Percentiles rank a stretch among this genome's conserved stretches.
Evolutionary conservation across 495 filamentous ascomycete genomes (phyloP).

Genomic region (Penicillium maclennaniae): DNA sequence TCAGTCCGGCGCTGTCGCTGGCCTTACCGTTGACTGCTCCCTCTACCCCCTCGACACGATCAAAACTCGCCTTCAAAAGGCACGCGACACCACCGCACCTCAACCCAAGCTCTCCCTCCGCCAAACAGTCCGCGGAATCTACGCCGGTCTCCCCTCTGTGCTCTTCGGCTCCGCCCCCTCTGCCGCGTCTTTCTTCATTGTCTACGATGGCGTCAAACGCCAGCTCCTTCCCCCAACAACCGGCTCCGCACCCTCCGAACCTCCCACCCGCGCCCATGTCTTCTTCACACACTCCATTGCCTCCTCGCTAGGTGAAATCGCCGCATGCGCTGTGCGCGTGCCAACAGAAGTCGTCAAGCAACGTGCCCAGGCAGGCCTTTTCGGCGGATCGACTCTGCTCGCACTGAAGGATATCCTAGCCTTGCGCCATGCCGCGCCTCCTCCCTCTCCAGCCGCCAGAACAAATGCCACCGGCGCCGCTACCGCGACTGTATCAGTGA

Average conservation of each 20-base stretch:
- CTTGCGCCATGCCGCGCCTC: conserved; percentile 31
- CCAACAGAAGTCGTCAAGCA: conserved; percentile 98
- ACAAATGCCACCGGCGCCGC: conserved; percentile 1
- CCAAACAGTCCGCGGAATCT: conserved; percentile 65
- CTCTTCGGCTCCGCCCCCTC: conserved; percentile 81
- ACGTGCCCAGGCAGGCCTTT: conserved; percentile 80
- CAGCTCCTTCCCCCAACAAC: conserved; percentile 37
- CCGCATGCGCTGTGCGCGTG: conserved; percentile 87
- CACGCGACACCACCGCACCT: conserved; percentile 64
- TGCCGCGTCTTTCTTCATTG: conserved; percentile 98
- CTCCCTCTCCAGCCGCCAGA: background rate
- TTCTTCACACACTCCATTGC: conserved; percentile 72
- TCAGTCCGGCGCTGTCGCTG: conserved; percentile 71
- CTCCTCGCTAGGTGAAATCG: conserved; percentile 84
- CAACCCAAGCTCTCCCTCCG: conserved; percentile 40
- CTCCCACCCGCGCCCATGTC: conserved; percentile 33
- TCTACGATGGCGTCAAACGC: conserved; percentile 81
- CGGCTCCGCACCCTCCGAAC: conserved; percentile 6
- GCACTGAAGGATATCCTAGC: conserved; percentile 69
- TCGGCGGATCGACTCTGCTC: conserved; percentile 46
- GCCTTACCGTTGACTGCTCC: conserved; percentile 84
- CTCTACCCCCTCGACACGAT: conserved; percentile 90
- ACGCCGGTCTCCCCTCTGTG: conserved; percentile 64
- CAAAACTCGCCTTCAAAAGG: conserved; percentile 90
- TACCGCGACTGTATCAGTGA: conserved; percentile 24